Evolutionary conservation across 2,329 filamentous ascomycete species (phyloP).

Genomic region (Graphilbum sp.): DNA sequence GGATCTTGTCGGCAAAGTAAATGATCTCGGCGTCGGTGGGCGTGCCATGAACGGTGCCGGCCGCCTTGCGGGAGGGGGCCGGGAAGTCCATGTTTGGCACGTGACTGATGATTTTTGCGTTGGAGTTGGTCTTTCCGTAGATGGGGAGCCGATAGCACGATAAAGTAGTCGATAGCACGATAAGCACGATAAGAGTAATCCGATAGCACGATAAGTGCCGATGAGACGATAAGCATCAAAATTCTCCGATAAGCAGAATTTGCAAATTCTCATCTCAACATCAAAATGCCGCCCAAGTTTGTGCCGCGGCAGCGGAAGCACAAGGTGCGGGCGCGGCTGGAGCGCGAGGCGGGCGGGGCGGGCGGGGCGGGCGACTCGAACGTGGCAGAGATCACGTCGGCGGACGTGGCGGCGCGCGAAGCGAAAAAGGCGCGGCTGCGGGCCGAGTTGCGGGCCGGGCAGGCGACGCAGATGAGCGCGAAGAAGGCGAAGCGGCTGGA

Average conservation of each 20-base stretch:
- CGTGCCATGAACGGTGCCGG: conserved; percentile 47
- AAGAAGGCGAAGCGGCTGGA: conserved; percentile 52
- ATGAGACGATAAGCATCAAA: no score
- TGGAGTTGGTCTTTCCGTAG: no score
- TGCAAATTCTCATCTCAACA: no score
- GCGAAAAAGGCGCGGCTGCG: conserved; percentile 39
- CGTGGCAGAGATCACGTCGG: conserved; percentile 31
- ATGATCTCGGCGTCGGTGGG: conserved; percentile 57
- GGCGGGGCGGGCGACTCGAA: conserved; percentile 31
- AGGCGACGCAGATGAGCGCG: conserved; percentile 34
- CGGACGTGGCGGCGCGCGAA: conserved; percentile 29
- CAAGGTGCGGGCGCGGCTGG: conserved; percentile 47
- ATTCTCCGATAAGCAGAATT: no score
- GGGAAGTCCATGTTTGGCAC: no score
- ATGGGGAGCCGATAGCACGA: no score
- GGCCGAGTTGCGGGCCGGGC: conserved; percentile 27
- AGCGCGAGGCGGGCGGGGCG: conserved; percentile 22
- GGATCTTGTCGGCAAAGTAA: conserved; percentile 75
- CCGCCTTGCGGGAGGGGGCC: conserved; percentile 32
- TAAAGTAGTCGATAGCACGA: no score
- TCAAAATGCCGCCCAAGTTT: conserved; percentile 23
- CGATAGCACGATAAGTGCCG: no score
- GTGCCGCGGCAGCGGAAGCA: conserved; percentile 52
- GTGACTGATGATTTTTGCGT: no score
- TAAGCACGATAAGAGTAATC: no score